Conservation (phyloP, 2,329 filamentous ascomycete genomes). For the Colletotrichum sp. region DNA sequence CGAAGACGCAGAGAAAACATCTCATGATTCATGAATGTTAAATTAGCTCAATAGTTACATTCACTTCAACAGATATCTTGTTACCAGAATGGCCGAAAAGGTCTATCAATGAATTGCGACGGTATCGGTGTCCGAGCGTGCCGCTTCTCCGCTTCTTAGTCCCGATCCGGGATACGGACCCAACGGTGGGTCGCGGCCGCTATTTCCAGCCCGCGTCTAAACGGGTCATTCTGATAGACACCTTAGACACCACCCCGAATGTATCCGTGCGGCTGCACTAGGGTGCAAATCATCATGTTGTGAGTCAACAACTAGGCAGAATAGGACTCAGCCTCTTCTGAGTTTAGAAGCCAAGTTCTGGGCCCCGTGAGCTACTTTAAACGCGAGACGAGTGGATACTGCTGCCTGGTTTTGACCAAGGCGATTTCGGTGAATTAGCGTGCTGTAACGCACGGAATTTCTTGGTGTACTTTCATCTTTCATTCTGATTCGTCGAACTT, state of each 20-base stretch:
- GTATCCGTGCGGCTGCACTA: neutral
- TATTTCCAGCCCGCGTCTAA: accelerated
- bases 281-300: neutral
- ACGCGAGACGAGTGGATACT: neutral
- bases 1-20: neutral
- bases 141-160: neutral
- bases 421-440: neutral
- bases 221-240: accelerated
- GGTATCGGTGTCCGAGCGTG: accelerated
- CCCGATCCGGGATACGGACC: neutral
- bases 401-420: neutral
- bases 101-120: neutral
- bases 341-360: neutral
- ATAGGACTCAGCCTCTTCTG: neutral
- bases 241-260: neutral
- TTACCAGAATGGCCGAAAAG: accelerated
- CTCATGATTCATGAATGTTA: accelerated
- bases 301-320: neutral
- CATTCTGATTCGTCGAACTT: neutral
- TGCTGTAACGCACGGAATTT: neutral
- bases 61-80: accelerated
- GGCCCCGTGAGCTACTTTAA: neutral
- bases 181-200: neutral
- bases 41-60: accelerated
- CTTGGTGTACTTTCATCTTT: accelerated